Base-by-base conservation (phyloP, 176 grass and related monocot species). In the Thalia dealbata region DNA sequence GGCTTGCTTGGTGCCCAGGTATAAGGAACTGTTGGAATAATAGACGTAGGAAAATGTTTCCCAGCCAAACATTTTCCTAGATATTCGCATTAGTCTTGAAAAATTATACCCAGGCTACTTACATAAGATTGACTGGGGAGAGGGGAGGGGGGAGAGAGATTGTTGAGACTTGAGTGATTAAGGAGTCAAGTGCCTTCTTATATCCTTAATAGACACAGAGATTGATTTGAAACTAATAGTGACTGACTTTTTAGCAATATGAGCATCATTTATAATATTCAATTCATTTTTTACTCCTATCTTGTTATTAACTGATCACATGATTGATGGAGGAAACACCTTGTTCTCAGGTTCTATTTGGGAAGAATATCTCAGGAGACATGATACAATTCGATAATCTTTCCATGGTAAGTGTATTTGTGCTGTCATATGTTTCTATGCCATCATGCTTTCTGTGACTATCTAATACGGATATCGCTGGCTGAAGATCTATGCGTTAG, bases 401-500 rank as follows among this genome's bases (percentile, higher is more conserved):
- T 81, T 88, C 87, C 12, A 79, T 75, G 86, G 93, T 97, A 71
- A 35, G 77, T 64, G 18, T 65, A 69, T 52, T 72, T 16, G 66
- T 23, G 16, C 72, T 69, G 54, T 78, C 22, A 74, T 77, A 14
- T 69, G 32, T 28, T 6, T 61, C 25, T 41, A 64, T 66, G 41
- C 7, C 68, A 70, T 25, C 64, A 44, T 43, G 43, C n/a, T 51
- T 71, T 45, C 22, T 58, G 6, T 52, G 12, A 64, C 4, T 42
- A 9, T 68, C 42, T 81, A 10, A 78, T 32, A 52, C 69, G 14
- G 18, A 41, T 81, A 48, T 38, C 15, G 13, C 24, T 75, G 70
- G 22, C 60, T 90, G 84, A 81, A 97, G 95, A 91, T 91, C 25
- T 97, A 90, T 85, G 88, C 87, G 32, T 88, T 83, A 10, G 95